Conservation (phyloP, 2,329 filamentous ascomycete species). For the Malbranchea zuffiana region DNA sequence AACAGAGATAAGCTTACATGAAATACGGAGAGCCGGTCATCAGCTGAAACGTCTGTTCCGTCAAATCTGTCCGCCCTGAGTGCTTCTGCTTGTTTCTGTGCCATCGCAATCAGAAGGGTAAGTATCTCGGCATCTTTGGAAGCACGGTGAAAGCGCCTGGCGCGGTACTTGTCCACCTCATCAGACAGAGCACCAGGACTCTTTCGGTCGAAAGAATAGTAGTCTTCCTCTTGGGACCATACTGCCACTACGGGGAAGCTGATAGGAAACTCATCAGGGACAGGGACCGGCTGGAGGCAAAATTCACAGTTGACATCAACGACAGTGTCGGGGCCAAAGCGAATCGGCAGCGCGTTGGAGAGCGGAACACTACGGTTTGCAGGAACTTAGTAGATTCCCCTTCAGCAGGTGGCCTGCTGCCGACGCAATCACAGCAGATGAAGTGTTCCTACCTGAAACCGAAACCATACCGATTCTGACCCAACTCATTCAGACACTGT, state of each 20-base stretch:
- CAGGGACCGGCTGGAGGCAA: not conserved
- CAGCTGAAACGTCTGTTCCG: too few relatives aligned
- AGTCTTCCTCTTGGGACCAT: not conserved
- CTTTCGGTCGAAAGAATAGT: not conserved
- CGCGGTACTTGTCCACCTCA: not conserved
- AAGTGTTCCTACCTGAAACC: too few relatives aligned
- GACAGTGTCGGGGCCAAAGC: not conserved
- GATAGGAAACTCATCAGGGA: not conserved
- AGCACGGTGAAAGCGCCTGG: constrained; percentile 3
- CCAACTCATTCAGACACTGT: too few relatives aligned
- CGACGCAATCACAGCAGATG: too few relatives aligned
- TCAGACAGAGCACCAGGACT: not conserved
- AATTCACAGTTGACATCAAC: not conserved
- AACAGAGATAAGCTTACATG: too few relatives aligned
- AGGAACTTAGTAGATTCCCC: too few relatives aligned
- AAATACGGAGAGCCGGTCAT: too few relatives aligned
- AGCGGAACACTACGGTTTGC: too few relatives aligned
- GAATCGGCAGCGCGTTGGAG: not conserved
- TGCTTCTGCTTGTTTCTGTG: constrained; percentile 9
- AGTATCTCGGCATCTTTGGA: constrained; percentile 5
- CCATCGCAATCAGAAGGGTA: constrained; percentile 7
- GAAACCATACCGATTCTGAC: too few relatives aligned
- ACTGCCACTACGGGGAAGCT: constrained; percentile 4
- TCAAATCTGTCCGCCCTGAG: too few relatives aligned
- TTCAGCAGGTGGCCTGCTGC: too few relatives aligned